Evolutionary conservation across 2,329 filamentous ascomycete species (phyloP).

Genomic region (Chaetomium sp.): DNA sequence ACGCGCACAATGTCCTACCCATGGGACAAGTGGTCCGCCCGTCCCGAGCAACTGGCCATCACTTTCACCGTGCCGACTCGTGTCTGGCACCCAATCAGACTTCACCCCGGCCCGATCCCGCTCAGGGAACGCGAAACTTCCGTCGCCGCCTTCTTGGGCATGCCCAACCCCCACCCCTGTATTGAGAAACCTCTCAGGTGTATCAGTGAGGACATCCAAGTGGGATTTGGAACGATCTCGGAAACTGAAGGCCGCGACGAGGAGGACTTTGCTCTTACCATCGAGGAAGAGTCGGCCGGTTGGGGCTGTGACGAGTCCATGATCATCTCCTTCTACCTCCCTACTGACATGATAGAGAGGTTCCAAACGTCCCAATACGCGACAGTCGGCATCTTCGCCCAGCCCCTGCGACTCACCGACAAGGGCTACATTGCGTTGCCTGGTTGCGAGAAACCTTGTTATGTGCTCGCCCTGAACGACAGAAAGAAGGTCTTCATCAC

Average conservation of each 20-base stretch:
- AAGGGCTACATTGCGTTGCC: conserved; percentile 24
- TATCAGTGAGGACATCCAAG: conserved; percentile 34
- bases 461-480: conserved; percentile 28
- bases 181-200: too few relatives aligned
- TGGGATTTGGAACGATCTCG: conserved; percentile 35
- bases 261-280: conserved; percentile 29
- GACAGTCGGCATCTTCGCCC: conserved; percentile 30
- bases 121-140: not conserved
- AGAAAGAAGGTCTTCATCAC: conserved; percentile 31
- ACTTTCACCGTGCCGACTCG: too few relatives aligned
- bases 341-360: conserved; percentile 26
- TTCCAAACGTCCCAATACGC: not conserved
- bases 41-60: too few relatives aligned
- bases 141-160: not conserved
- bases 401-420: conserved; percentile 23
- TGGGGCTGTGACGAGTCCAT: conserved; percentile 35
- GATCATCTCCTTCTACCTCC: conserved; percentile 37
- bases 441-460: conserved; percentile 24
- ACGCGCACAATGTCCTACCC: too few relatives aligned
- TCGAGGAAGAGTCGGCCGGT: conserved; percentile 31
- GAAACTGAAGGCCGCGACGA: conserved; percentile 21
- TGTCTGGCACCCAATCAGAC: too few relatives aligned
- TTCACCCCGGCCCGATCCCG: too few relatives aligned
- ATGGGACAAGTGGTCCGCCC: too few relatives aligned
- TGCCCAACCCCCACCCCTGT: not conserved